These are phyloP conservation scores for Lactarius hatsudake DNA, from an alignment of 768 basidiomycete species.

Conservation along the genomic window DNA sequence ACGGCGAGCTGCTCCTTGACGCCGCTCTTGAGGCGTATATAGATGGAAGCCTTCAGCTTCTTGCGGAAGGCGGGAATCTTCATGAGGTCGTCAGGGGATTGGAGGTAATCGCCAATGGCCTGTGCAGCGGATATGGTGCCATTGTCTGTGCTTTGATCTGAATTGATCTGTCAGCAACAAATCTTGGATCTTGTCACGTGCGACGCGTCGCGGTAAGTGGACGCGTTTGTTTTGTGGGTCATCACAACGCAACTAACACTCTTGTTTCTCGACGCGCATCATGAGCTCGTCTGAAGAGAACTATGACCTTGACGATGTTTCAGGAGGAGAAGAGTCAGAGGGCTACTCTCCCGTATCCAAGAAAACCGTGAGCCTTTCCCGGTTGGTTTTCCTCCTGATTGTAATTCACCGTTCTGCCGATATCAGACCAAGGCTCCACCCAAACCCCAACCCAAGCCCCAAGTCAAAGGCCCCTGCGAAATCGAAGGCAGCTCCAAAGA, in stretches of 20 bases:
- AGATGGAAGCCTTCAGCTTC: conserved; percentile 92
- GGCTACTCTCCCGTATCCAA: conserved; percentile 55
- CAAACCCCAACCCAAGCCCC: conserved; percentile 44
- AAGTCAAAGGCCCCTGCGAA: conserved; percentile 49
- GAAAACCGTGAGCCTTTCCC: conserved; percentile 41
- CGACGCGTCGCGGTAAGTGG: conserved; percentile 17
- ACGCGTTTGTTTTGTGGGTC: conserved; percentile 4
- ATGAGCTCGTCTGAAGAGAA: conserved; percentile 81
- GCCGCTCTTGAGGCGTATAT: conserved; percentile 83
- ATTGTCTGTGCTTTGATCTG: conserved; percentile 35
- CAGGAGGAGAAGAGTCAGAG: conserved; percentile 64
- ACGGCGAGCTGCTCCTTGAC: conserved; percentile 92
- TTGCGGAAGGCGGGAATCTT: conserved; percentile 88
- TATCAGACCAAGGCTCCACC: conserved; percentile 44
- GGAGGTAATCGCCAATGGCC: conserved; percentile 84
- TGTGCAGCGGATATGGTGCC: conserved; percentile 77
- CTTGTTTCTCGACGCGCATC: conserved; percentile 9
- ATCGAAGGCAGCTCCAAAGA: conserved; percentile 56
- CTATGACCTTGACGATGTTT: conserved; percentile 57
- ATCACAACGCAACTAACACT: not conserved
- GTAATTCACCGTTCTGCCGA: conserved; percentile 24
- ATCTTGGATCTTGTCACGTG: conserved; percentile 25
- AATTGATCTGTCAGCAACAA: too few relatives aligned
- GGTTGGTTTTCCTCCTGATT: conserved; percentile 30
- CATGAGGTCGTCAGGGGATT: conserved; percentile 89